Base-by-base conservation (phyloP, 805 yeast genomes). In the Myxozyma neotropica region DNA sequence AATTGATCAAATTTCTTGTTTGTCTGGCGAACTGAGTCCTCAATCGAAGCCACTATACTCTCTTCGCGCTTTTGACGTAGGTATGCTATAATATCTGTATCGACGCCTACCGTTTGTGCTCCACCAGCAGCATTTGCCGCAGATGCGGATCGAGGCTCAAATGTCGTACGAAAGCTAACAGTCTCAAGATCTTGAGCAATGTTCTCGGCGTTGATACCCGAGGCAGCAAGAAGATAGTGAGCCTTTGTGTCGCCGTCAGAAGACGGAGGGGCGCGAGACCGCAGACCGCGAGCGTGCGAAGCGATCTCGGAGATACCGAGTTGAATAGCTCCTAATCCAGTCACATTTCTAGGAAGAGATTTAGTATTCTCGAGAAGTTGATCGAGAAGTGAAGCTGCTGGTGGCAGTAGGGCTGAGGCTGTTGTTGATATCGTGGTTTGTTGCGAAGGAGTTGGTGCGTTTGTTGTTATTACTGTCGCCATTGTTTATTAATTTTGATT, bases 221-320 rank as follows among this genome's bases (percentile, higher is more conserved):
- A 87, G 1, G 92, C 88, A 4, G 97, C 96, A 45, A 93, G 77
- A 40, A 94, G 76, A 72, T 94, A 94, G 70, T 94, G 98, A 53
- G 79, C 79, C 53, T 74, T 75, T 13, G 79, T 72, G 53, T 71
- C 76, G 54, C 74, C 76, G 45, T 73, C 72, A 31, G 72, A 70
- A 13, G 65, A 1, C 13, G 58, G 24, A 3, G 53, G 52, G 7
- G 68, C 72, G n/a, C 72, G 71, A 57, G 78, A 80, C 56, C 90
- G 78, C 68, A 86, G 75, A 48, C 78, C 81, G 55, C 77, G 78
- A 0, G 93, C 85, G 61, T 86, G 82, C 67, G 84, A 81, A 67
- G 84, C 84, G 70, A 93, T 82, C 75, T 92, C 97, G 61, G 80
- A 81, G 57, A 91, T 79, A 23, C 95, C 89, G 62, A 91, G 78